phyloP scores from a whole-genome alignment of 2,329 filamentous ascomycete species.

The Sporothrix humicola region DNA sequence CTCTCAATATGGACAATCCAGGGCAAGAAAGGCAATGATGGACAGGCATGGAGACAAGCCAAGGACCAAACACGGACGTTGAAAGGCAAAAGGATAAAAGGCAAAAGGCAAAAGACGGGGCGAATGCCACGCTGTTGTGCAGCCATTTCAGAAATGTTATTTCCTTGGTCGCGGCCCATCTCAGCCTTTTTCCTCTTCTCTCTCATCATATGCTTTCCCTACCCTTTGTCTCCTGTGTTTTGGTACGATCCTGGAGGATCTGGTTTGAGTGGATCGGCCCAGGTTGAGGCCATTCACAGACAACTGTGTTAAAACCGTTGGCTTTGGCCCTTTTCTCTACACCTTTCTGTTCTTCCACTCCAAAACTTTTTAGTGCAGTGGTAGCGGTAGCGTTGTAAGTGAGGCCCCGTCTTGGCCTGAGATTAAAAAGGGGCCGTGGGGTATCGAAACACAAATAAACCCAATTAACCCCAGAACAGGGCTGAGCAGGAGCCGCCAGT shows the following conservation, averaged over 20 bases:
- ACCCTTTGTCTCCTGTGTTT: not conserved
- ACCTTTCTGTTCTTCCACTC: not conserved
- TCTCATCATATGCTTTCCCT: not conserved
- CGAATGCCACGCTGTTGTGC: not conserved
- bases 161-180: not conserved
- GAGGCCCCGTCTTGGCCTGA: not conserved
- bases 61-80: not conserved
- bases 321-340: not conserved
- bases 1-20: not conserved
- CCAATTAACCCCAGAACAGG: not conserved
- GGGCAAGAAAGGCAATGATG: conserved; percentile 1
- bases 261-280: not conserved
- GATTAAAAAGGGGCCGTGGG: conserved; percentile 7
- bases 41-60: not conserved
- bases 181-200: not conserved
- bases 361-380: not conserved
- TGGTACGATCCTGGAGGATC: conserved; percentile 14
- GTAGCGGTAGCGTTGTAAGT: not conserved
- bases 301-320: too few species aligned
- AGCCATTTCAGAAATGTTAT: not conserved
- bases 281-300: not conserved
- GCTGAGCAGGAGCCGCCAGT: conserved; percentile 2
- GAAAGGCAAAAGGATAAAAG: not conserved
- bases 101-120: not conserved
- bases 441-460: not conserved